Percentiles rank a stretch among this genome's conserved stretches.
phyloP scores from a whole-genome alignment of 1,284 basidiomycete genomes.

The Prillingera fragicola region DNA sequence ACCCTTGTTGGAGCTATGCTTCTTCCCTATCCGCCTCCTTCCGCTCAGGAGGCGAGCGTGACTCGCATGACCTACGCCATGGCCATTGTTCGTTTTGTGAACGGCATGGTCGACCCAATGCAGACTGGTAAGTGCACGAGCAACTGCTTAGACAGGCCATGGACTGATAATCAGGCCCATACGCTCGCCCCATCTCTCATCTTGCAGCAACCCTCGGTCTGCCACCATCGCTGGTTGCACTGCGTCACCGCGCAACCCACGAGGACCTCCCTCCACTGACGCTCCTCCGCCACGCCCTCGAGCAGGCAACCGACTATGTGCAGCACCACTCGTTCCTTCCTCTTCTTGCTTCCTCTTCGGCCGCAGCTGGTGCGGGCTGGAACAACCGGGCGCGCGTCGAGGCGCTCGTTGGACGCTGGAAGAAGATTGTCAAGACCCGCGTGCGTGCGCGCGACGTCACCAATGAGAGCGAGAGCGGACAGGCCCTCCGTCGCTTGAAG shows the following conservation, averaged over 20 bases:
- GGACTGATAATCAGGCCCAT: conserved; percentile 48
- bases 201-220: conserved; percentile 81
- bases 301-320: conserved; percentile 58
- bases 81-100: conserved; percentile 73
- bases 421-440: conserved; percentile 41
- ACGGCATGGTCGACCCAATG: conserved; percentile 88
- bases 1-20: conserved; percentile 61
- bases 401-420: conserved; percentile 35
- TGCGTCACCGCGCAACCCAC: conserved; percentile 91
- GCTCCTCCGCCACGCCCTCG: conserved; percentile 68
- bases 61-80: conserved; percentile 62
- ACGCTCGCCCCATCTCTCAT: conserved; percentile 81
- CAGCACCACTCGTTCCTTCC: conserved; percentile 69
- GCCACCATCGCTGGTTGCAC: conserved; percentile 84
- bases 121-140: conserved; percentile 61
- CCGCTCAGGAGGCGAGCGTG: conserved; percentile 56
- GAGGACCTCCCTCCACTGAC: conserved; percentile 86
- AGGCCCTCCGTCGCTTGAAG: conserved; percentile 33
- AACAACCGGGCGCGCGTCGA: conserved; percentile 52
- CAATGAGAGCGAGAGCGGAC: conserved; percentile 58
- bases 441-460: conserved; percentile 62
- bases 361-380: conserved; percentile 43
- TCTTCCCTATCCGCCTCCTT: conserved; percentile 53
- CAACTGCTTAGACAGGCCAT: no score
- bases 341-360: conserved; percentile 58